A percentile compares a stretch with the other conserved stretches of the same genome.
Conservation (phyloP, 2,329 filamentous ascomycete species). For the Boeremia lycopersici region DNA sequence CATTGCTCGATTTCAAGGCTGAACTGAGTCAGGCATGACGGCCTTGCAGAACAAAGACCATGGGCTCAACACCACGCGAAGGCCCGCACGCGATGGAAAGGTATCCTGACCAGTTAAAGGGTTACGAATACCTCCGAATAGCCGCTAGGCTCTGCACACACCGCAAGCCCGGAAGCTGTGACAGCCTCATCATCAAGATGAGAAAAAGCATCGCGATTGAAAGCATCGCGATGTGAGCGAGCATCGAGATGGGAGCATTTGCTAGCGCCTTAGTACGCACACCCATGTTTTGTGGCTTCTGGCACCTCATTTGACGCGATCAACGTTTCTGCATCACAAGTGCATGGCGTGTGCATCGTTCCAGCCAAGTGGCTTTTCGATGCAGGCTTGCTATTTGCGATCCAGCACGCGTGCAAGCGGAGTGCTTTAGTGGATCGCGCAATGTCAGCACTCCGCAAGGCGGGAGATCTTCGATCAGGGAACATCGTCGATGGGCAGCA, state of each 20-base stretch:
- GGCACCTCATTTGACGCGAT: neutral
- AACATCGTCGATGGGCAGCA: slow-evolving; percentile 9
- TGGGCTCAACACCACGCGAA: slow-evolving; percentile 2
- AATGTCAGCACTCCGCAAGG: slow-evolving; percentile 2
- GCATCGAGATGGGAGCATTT: neutral
- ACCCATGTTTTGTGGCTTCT: neutral
- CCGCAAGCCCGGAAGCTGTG: neutral
- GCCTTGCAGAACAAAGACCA: neutral
- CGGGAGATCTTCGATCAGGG: slow-evolving; percentile 17
- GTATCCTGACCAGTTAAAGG: neutral
- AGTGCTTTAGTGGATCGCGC: slow-evolving; percentile 5
- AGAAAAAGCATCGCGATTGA: neutral
- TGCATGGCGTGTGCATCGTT: slow-evolving; percentile 3
- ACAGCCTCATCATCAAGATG: neutral
- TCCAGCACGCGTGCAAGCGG: slow-evolving; percentile 10
- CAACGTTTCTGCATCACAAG: slow-evolving; percentile 11
- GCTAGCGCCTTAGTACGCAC: neutral
- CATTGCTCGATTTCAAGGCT: neutral
- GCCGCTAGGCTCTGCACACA: neutral
- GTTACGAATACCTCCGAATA: neutral
- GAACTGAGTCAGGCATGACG: neutral
- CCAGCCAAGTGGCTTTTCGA: slow-evolving; percentile 1
- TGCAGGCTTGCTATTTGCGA: neutral
- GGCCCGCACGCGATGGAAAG: neutral
- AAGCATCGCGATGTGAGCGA: neutral